Percentiles rank a stretch among this genome's conserved stretches.
phyloP scores from a whole-genome alignment of 805 yeast species.

The Metschnikowia noctiluminum region DNA sequence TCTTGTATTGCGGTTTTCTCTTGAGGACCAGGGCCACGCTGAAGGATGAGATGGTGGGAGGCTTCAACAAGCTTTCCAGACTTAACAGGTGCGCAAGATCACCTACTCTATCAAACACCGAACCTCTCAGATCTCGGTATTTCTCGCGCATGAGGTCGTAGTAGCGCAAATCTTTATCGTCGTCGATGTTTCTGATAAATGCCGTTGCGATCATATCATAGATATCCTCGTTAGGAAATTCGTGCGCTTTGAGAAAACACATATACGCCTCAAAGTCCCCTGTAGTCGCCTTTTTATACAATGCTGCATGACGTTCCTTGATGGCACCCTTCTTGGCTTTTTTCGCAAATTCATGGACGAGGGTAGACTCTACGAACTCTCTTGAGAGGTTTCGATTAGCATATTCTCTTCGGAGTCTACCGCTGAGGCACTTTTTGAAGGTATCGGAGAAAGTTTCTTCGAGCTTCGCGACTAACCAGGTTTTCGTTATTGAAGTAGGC shows the following conservation, averaged over 20 bases:
- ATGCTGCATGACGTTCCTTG: background rate
- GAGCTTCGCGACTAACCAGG: background rate
- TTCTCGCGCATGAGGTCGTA: background rate
- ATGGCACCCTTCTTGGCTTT: background rate
- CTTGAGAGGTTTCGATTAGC: constrained; percentile 4
- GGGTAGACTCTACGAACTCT: background rate
- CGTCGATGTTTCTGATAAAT: constrained; percentile 2
- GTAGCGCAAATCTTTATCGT: constrained; percentile 4
- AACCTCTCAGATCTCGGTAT: background rate
- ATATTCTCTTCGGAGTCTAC: background rate
- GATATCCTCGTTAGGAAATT: constrained; percentile 2
- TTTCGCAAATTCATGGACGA: constrained; percentile 1
- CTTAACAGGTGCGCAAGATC: background rate
- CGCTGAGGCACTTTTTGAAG: constrained; percentile 4
- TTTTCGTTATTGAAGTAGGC: background rate
- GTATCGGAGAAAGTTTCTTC: constrained; percentile 4
- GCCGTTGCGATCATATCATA: constrained; percentile 3
- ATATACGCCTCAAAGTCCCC: constrained; percentile 1
- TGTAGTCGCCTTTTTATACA: constrained; percentile 2
- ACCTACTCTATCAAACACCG: background rate
- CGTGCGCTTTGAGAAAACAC: constrained; percentile 5
- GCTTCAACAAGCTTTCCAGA: background rate
- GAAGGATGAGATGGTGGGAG: background rate
- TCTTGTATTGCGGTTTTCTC: constrained; percentile 3
- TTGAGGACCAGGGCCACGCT: background rate